These are phyloP conservation scores for Coemansia sp. DNA, from an alignment of 371 early-diverging fungal genomes.

Conservation along the genomic window DNA sequence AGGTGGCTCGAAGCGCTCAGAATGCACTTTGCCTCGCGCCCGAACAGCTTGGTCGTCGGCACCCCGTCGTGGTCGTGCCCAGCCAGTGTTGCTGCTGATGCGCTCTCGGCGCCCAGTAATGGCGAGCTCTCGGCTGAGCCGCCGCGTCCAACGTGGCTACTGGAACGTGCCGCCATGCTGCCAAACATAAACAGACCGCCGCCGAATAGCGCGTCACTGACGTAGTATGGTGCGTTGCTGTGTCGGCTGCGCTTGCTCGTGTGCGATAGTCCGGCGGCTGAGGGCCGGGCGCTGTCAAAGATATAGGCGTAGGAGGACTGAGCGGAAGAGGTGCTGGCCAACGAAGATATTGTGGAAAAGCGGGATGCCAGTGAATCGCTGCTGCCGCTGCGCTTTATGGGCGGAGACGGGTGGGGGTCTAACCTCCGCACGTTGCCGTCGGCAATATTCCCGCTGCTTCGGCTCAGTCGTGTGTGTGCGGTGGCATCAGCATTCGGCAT, in stretches of 20 bases:
- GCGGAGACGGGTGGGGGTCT: background rate
- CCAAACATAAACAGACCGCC: conserved; percentile 7
- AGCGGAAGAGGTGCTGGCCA: conserved; percentile 26
- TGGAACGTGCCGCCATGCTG: background rate
- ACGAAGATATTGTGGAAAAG: conserved; percentile 25
- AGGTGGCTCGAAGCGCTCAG: conserved; percentile 27
- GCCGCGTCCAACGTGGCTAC: background rate
- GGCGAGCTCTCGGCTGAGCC: conserved; percentile 9
- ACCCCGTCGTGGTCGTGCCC: conserved; percentile 3
- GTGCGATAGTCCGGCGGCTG: conserved; percentile 1
- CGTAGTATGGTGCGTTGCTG: background rate
- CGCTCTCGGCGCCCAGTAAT: conserved; percentile 14
- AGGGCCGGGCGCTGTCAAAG: conserved; percentile 42
- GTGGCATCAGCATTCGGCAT: background rate
- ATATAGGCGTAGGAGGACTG: conserved; percentile 45
- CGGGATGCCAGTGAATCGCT: conserved; percentile 29
- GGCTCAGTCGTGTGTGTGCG: background rate
- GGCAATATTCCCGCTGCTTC: conserved; percentile 1
- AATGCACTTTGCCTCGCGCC: conserved; percentile 17
- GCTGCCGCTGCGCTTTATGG: conserved; percentile 22
- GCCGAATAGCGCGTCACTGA: conserved; percentile 2
- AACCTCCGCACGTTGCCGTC: background rate
- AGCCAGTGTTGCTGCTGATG: conserved; percentile 9
- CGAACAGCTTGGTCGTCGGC: conserved; percentile 13
- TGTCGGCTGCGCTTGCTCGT: background rate